Base-by-base conservation (phyloP, 495 filamentous ascomycete species). In the Penicillium egyptiacum region DNA sequence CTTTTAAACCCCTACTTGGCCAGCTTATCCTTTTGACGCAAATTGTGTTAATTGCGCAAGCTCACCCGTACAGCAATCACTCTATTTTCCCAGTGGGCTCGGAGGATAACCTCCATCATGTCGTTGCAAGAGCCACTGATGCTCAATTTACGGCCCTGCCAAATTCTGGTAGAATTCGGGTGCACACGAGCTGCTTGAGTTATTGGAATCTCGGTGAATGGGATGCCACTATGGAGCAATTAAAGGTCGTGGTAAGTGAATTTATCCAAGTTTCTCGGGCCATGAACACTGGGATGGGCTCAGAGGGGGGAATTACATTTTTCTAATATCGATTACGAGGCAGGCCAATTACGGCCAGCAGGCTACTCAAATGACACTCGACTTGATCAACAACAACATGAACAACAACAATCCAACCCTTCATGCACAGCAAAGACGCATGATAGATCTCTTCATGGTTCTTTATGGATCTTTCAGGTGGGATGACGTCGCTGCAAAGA, bases 331-430 rank as follows among this genome's bases (percentile, higher is more conserved):
- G 44, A 47, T 47, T 16, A 47, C 30, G 44, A 47, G 44, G 23
- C 44, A 47, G 25, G 44, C 44, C 44, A 47, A 47, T 47, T 47
- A 47, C 44, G 44, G 44, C 44, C 14, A 10, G 44, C 23, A 16
- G 44, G 44, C 44, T 47, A 47, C 44, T 47, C 44, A 47, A 47
- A 47, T 47, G 44, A 47, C 44, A 47, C 44, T 47, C 44, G 44
- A 47, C 25, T 30, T 47, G 25, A 47, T 47, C 44, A 47, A 28
- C 44, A 30, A 47, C 44, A 47, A 47, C 44, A 30, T 47, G 25
- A 47, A 47, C 22, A 47, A 47, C 44, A 47, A 47, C 44, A 47
- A 47, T 47, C 44, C 44, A 47, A 30, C 25, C 44, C 44, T 47
- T 25, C 44, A 47, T 47, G 25, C 23, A n/a, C 44, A 47, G 44